These are phyloP conservation scores for Beauveria sp. DNA, from an alignment of 2,329 filamentous ascomycete species.

Conservation along the genomic window DNA sequence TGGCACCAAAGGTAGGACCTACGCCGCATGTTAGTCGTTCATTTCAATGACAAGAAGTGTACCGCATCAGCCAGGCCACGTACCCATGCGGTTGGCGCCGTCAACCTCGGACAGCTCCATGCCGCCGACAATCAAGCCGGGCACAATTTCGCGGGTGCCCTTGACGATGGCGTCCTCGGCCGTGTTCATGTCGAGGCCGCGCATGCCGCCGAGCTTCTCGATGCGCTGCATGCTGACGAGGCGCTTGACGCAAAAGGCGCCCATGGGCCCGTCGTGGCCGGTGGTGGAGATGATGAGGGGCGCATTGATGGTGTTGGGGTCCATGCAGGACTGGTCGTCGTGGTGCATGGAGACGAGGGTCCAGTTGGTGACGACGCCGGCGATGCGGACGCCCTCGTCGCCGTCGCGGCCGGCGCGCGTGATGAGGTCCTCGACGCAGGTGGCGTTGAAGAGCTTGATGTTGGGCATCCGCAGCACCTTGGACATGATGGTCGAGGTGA, in stretches of 20 bases:
- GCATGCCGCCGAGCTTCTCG: slow-evolving; percentile 82
- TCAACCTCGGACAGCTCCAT: slow-evolving; percentile 93
- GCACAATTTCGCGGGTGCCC: slow-evolving; percentile 78
- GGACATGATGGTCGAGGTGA: slow-evolving; percentile 80
- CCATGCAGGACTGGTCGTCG: slow-evolving; percentile 91
- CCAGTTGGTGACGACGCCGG: slow-evolving; percentile 94
- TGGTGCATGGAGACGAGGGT: slow-evolving; percentile 83
- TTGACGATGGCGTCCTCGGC: slow-evolving; percentile 94
- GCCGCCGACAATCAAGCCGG: slow-evolving; percentile 83
- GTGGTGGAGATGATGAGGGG: slow-evolving; percentile 84
- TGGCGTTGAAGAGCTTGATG: slow-evolving; percentile 95
- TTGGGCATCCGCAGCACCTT: slow-evolving; percentile 81
- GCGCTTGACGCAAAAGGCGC: slow-evolving; percentile 84
- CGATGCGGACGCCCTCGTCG: slow-evolving; percentile 56
- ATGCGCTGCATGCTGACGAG: slow-evolving; percentile 82
- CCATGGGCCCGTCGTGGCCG: slow-evolving; percentile 85
- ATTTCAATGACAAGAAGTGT: slow-evolving; percentile 34
- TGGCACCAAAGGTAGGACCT: slow-evolving; percentile 77
- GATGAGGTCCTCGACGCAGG: slow-evolving; percentile 85
- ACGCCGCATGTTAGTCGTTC: background rate
- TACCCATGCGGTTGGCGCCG: slow-evolving; percentile 83
- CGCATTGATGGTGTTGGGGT: slow-evolving; percentile 93
- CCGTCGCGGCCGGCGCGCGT: slow-evolving; percentile 56
- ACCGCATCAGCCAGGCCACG: slow-evolving; percentile 9
- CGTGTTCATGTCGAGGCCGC: slow-evolving; percentile 83